Evolutionary conservation across 768 basidiomycete genomes (phyloP).

Genomic region (Amanita pseudoporphyria): DNA sequence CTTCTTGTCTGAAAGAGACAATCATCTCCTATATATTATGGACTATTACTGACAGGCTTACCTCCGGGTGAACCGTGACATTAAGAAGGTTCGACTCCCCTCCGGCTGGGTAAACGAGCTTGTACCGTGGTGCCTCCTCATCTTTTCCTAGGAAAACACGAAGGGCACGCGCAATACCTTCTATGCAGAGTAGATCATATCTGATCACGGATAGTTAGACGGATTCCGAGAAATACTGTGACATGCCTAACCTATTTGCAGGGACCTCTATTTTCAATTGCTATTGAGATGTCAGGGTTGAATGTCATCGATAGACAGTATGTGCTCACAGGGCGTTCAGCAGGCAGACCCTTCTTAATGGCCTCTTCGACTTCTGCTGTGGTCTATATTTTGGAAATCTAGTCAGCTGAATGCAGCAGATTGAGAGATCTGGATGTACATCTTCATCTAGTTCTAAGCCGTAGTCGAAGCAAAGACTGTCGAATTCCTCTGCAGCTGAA

Average conservation of each 20-base stretch:
- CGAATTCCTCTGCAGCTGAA: slow-evolving; percentile 88
- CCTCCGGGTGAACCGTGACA: slow-evolving; percentile 64
- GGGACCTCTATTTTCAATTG: slow-evolving; percentile 99
- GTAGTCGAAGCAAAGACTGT: slow-evolving; percentile 93
- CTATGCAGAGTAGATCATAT: slow-evolving; percentile 96
- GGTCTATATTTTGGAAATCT: slow-evolving; percentile 42
- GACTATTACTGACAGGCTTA: slow-evolving; percentile 21
- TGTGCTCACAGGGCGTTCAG: slow-evolving; percentile 66
- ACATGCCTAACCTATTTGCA: slow-evolving; percentile 68
- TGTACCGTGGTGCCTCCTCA: slow-evolving; percentile 60
- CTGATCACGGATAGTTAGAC: slow-evolving; percentile 28
- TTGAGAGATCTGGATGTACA: slow-evolving; percentile 37
- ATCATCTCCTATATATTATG: neutral
- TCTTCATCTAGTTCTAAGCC: slow-evolving; percentile 98
- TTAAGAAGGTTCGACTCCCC: slow-evolving; percentile 60
- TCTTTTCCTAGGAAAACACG: slow-evolving; percentile 70
- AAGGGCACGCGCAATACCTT: slow-evolving; percentile 86
- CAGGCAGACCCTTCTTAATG: slow-evolving; percentile 74
- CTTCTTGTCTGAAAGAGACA: slow-evolving; percentile 46
- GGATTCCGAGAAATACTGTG: neutral
- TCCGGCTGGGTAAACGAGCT: slow-evolving; percentile 58
- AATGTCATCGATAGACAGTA: neutral
- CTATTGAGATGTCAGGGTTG: slow-evolving; percentile 25
- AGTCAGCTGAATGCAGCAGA: neutral
- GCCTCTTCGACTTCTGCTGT: slow-evolving; percentile 79